Percentiles rank a stretch among this genome's conserved stretches.
phyloP scores from a whole-genome alignment of 2,329 filamentous ascomycete genomes.

The Aspergillus aculeatus region DNA sequence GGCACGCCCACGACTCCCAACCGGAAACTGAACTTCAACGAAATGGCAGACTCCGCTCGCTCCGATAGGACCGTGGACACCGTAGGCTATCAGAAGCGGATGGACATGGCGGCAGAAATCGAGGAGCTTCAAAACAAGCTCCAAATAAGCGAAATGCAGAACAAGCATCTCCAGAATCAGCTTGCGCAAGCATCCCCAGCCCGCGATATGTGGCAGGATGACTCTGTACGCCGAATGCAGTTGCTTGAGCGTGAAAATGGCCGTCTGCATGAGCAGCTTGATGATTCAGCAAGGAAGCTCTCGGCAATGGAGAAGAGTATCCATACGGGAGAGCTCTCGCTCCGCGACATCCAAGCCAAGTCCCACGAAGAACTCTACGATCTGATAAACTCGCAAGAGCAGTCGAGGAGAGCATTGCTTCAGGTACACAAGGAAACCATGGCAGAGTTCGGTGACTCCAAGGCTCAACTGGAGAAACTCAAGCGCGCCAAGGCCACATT shows the following conservation, averaged over 20 bases:
- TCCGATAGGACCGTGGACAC: slow-evolving; percentile 86
- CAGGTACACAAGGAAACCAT: slow-evolving; percentile 83
- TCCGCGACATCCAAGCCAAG: slow-evolving; percentile 87
- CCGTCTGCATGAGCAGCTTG: slow-evolving; percentile 87
- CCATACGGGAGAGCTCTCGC: slow-evolving; percentile 78
- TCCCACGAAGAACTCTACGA: slow-evolving; percentile 94
- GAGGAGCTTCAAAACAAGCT: slow-evolving; percentile 93
- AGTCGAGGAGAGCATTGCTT: slow-evolving; percentile 76
- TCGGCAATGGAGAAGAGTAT: slow-evolving; percentile 85
- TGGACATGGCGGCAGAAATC: slow-evolving; percentile 86
- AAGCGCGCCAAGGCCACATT: slow-evolving; percentile 75
- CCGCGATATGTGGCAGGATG: slow-evolving; percentile 64
- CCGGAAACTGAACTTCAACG: slow-evolving; percentile 66
- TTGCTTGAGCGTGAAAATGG: slow-evolving; percentile 91
- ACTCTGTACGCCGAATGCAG: slow-evolving; percentile 77
- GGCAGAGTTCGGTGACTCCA: slow-evolving; percentile 80
- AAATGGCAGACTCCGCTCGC: slow-evolving; percentile 68
- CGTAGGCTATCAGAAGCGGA: slow-evolving; percentile 77
- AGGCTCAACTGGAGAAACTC: slow-evolving; percentile 80
- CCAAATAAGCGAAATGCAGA: slow-evolving; percentile 92
- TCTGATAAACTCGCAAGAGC: slow-evolving; percentile 87
- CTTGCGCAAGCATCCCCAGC: slow-evolving; percentile 67
- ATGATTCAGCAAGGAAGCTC: slow-evolving; percentile 90
- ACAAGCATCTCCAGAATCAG: slow-evolving; percentile 85
- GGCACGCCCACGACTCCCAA: slow-evolving; percentile 78